Percentiles rank a stretch among this genome's conserved stretches.
These are phyloP conservation scores for Mortierella polycephala DNA, from an alignment of 371 early-diverging fungal species.

Conservation along the genomic window DNA sequence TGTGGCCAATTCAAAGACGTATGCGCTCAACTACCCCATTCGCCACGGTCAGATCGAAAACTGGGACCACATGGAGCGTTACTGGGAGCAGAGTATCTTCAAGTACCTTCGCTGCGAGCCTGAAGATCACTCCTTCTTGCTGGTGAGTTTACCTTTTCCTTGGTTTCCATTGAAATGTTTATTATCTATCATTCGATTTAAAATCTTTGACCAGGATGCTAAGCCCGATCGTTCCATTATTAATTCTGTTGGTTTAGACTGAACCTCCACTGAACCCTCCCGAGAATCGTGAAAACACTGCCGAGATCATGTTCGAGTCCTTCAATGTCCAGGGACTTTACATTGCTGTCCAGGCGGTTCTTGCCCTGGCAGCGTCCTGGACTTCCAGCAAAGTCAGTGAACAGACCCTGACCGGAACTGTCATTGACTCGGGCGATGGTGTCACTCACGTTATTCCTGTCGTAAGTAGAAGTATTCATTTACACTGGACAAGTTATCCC, in stretches of 20 bases:
- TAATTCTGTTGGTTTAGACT: conserved; percentile 60
- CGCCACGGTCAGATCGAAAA: conserved; percentile 92
- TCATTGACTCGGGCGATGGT: conserved; percentile 98
- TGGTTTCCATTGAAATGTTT: no score
- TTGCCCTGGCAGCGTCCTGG: conserved; percentile 93
- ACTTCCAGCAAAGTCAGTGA: conserved; percentile 80
- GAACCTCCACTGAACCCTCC: conserved; percentile 94
- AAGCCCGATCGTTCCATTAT: no score
- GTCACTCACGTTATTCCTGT: conserved; percentile 99
- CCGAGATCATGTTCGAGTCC: conserved; percentile 94
- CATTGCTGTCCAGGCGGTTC: conserved; percentile 94
- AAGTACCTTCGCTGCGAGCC: conserved; percentile 98
- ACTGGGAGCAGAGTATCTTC: conserved; percentile 97
- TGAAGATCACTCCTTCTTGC: conserved; percentile 95
- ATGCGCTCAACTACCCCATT: conserved; percentile 87
- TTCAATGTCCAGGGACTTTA: conserved; percentile 92
- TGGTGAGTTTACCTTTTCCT: conserved; percentile 61
- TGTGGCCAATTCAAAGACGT: conserved; percentile 84
- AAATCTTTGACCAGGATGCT: no score
- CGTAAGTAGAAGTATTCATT: conserved; percentile 59
- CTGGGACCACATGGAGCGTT: conserved; percentile 96
- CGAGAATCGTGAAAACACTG: conserved; percentile 93
- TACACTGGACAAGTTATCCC: neutral
- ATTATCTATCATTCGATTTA: no score
- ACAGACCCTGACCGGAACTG: conserved; percentile 95